Percentiles rank a stretch among this genome's conserved stretches.
Evolutionary conservation across 805 yeast species (phyloP).

Genomic region (Saturnispora zaruensis): DNA sequence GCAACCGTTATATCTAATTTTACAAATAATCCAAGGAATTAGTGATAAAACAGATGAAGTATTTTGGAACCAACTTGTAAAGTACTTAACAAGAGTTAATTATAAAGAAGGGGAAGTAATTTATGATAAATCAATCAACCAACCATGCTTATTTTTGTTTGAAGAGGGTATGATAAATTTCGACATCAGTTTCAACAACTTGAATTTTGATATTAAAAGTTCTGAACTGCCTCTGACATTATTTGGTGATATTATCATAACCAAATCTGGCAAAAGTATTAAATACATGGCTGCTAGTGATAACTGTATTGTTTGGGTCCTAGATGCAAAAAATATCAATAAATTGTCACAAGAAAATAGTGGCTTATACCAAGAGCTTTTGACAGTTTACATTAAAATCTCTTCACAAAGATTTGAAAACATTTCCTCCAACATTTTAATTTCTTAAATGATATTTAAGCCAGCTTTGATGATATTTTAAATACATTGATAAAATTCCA

Average conservation of each 20-base stretch:
- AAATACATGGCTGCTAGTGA: slow-evolving; percentile 35
- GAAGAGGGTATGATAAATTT: slow-evolving; percentile 44
- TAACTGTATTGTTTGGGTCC: slow-evolving; percentile 57
- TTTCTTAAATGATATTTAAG: slow-evolving; percentile 23
- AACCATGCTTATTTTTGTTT: slow-evolving; percentile 48
- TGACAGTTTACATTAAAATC: slow-evolving; percentile 51
- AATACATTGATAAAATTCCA: neutral
- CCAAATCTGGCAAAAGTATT: slow-evolving; percentile 32
- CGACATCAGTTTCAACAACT: slow-evolving; percentile 35
- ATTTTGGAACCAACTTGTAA: slow-evolving; percentile 60
- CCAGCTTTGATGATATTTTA: neutral
- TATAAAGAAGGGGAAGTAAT: slow-evolving; percentile 31
- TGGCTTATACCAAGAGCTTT: slow-evolving; percentile 54
- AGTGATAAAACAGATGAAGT: slow-evolving; percentile 36
- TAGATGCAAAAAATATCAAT: slow-evolving; percentile 39
- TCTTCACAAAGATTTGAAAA: slow-evolving; percentile 66
- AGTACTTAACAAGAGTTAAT: slow-evolving; percentile 38
- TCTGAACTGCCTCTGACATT: slow-evolving; percentile 62
- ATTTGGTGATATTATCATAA: slow-evolving; percentile 51
- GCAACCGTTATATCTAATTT: slow-evolving; percentile 51
- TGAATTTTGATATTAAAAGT: slow-evolving; percentile 23
- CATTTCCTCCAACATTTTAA: slow-evolving; percentile 65
- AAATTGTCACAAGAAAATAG: slow-evolving; percentile 41
- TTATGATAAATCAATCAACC: slow-evolving; percentile 37
- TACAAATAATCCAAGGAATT: slow-evolving; percentile 57